Conservation (phyloP, 306 rosid species). For the Benincasa hispida region DNA sequence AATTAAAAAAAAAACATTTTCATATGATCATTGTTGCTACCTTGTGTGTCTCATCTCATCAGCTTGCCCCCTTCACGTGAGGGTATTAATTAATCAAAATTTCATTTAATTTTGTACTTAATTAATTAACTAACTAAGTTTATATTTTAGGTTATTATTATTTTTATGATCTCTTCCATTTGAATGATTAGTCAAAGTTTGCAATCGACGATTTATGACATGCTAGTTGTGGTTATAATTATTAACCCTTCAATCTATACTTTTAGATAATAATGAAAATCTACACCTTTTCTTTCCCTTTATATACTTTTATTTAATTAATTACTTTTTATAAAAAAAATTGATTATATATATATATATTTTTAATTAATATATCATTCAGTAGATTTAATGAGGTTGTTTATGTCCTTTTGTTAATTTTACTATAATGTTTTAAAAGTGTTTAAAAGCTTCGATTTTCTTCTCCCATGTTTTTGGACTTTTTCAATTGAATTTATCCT, state of each 20-base stretch:
- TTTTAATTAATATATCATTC: too few relatives aligned
- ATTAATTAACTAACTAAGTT: neutral
- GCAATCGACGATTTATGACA: neutral
- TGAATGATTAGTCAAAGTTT: slow-evolving; percentile 3
- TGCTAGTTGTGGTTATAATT: neutral
- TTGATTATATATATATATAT: too few relatives aligned
- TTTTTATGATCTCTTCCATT: neutral
- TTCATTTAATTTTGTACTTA: neutral
- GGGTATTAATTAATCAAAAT: neutral
- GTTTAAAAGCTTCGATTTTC: too few relatives aligned
- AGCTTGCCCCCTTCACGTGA: slow-evolving; percentile 2
- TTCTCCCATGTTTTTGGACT: too few relatives aligned
- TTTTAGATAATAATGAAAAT: neutral
- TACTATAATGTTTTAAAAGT: too few relatives aligned
- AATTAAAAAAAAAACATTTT: neutral
- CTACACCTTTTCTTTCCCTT: neutral
- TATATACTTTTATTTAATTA: neutral
- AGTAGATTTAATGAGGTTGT: too few relatives aligned
- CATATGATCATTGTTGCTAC: neutral
- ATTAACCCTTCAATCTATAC: neutral
- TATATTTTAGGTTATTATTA: neutral
- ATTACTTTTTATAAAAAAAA: too few relatives aligned
- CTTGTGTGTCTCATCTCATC: neutral
- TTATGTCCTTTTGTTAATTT: too few relatives aligned
- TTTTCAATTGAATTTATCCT: too few relatives aligned